Percentiles rank a stretch among this genome's conserved stretches.
phyloP scores from a whole-genome alignment of 352 stramenopile genomes.

The Globisporangium takayamanum region DNA sequence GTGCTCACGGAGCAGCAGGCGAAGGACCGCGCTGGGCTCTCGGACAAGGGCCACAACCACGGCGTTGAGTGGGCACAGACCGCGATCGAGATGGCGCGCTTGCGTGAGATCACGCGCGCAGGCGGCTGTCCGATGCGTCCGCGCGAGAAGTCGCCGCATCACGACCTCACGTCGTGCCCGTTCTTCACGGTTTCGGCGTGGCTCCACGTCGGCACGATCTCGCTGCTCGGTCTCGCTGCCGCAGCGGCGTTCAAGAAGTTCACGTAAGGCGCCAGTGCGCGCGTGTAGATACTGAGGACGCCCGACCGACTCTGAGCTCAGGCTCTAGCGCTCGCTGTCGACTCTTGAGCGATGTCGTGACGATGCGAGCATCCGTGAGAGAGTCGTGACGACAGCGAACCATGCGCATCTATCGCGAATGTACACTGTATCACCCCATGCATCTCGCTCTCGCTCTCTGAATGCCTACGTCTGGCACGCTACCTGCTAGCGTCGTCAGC shows the following conservation, averaged over 20 bases:
- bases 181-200: conserved; percentile 77
- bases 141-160: conserved; percentile 61
- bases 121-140: conserved; percentile 65
- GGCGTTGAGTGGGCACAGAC: conserved; percentile 95
- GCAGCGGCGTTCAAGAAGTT: conserved; percentile 53
- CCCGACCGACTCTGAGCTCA: too few relatives aligned
- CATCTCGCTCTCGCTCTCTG: too few relatives aligned
- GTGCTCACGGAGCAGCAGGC: conserved; percentile 96
- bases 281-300: too few relatives aligned
- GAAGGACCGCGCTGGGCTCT: conserved; percentile 82
- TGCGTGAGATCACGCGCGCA: conserved; percentile 65
- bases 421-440: too few relatives aligned
- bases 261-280: conserved; percentile 17
- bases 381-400: too few relatives aligned
- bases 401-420: too few relatives aligned
- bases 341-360: too few relatives aligned
- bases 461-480: too few relatives aligned
- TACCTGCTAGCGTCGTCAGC: too few relatives aligned
- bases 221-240: conserved; percentile 41
- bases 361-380: too few relatives aligned
- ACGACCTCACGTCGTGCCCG: conserved; percentile 62
- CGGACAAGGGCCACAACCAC: conserved; percentile 90
- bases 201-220: conserved; percentile 66
- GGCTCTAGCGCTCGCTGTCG: too few relatives aligned
- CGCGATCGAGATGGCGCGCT: conserved; percentile 93